These are phyloP conservation scores for Beverwykella pulmonaria DNA, from an alignment of 495 filamentous ascomycete genomes.

Conservation along the genomic window DNA sequence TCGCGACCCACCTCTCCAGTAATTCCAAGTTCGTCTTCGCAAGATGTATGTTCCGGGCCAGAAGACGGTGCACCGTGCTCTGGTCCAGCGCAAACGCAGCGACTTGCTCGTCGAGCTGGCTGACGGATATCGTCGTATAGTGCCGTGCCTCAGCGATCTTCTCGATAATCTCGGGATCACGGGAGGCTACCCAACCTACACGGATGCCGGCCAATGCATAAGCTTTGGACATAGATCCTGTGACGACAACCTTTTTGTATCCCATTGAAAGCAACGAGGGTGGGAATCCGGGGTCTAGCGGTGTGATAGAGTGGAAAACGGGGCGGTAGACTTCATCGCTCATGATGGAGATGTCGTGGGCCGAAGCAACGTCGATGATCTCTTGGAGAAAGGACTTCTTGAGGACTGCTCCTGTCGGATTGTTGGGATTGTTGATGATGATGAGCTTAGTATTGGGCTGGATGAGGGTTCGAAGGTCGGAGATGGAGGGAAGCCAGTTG, in stretches of 20 bases:
- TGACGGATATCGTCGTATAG: constrained; percentile 86
- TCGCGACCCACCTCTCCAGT: constrained; percentile 68
- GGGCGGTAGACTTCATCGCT: constrained; percentile 88
- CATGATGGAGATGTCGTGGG: constrained; percentile 66
- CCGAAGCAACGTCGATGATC: constrained; percentile 66
- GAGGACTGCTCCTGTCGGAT: constrained; percentile 78
- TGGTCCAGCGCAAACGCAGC: constrained; percentile 72
- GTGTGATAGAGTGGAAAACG: constrained; percentile 75
- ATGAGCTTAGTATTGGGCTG: constrained; percentile 76
- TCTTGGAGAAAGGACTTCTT: constrained; percentile 60
- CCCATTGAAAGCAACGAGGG: constrained; percentile 71
- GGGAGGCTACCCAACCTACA: constrained; percentile 79
- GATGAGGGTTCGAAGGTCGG: constrained; percentile 68
- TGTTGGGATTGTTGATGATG: constrained; percentile 81
- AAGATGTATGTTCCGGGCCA: constrained; percentile 70
- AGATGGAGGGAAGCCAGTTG: constrained; percentile 67
- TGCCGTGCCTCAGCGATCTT: constrained; percentile 68
- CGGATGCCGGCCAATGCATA: constrained; percentile 84
- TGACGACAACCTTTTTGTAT: constrained; percentile 70
- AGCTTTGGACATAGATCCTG: constrained; percentile 83
- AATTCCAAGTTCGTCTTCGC: constrained; percentile 71
- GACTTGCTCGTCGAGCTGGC: constrained; percentile 77
- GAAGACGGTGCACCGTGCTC: constrained; percentile 65
- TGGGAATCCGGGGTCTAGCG: constrained; percentile 60
- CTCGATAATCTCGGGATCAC: constrained; percentile 64